Conservation (phyloP, 1,284 basidiomycete species). For the Entoloma clypeatum region DNA sequence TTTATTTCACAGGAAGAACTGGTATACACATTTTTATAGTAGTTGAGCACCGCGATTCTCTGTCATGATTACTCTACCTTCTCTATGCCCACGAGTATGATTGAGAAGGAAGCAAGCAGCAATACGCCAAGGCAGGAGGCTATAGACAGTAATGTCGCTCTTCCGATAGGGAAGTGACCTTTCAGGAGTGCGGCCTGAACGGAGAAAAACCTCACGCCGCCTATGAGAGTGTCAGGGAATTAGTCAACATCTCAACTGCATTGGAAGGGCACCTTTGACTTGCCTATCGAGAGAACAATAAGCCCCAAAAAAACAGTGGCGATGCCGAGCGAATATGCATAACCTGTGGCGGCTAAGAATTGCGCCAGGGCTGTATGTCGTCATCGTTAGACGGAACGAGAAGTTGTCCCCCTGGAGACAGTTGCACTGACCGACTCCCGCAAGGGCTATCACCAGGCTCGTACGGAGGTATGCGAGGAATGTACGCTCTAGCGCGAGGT, state of each 20-base stretch:
- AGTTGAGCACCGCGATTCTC: too few relatives aligned
- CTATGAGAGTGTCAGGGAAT: slow-evolving; percentile 4
- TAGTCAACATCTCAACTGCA: too few relatives aligned
- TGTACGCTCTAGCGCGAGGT: slow-evolving; percentile 28
- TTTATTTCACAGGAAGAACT: too few relatives aligned
- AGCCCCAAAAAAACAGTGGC: slow-evolving; percentile 12
- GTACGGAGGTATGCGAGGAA: slow-evolving; percentile 29
- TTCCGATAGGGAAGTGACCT: slow-evolving; percentile 12
- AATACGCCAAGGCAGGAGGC: slow-evolving; percentile 9
- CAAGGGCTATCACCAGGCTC: slow-evolving; percentile 23
- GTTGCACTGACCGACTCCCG: slow-evolving; percentile 22
- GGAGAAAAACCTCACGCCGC: slow-evolving; percentile 11
- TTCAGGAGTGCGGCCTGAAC: slow-evolving; percentile 13
- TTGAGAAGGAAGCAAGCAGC: slow-evolving; percentile 9
- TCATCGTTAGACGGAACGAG: too few relatives aligned
- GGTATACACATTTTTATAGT: too few relatives aligned
- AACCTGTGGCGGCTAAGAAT: slow-evolving; percentile 11
- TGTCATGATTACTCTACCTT: too few relatives aligned
- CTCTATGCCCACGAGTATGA: slow-evolving; percentile 3
- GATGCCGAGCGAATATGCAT: slow-evolving; percentile 13
- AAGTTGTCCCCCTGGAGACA: too few relatives aligned
- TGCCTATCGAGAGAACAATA: slow-evolving; percentile 7
- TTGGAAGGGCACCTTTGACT: too few relatives aligned
- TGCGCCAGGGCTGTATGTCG: slow-evolving; percentile 8
- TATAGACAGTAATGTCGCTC: slow-evolving; percentile 6